Evolutionary conservation across 805 yeast species (phyloP).

Genomic region (Candida ovalis): DNA sequence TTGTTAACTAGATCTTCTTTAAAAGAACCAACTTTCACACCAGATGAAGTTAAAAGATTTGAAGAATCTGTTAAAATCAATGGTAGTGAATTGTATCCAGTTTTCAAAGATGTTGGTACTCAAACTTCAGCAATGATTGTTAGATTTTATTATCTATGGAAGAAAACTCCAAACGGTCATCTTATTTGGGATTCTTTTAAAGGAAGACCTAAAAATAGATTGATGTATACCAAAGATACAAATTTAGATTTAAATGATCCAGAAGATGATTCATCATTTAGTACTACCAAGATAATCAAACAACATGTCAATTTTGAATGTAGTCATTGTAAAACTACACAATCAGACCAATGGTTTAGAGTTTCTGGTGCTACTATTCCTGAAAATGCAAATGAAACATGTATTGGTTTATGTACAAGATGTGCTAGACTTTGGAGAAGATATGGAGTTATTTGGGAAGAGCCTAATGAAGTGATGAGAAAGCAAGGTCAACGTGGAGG

Average conservation of each 20-base stretch:
- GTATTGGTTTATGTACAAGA: slow-evolving; percentile 70
- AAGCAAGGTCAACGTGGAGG: slow-evolving; percentile 41
- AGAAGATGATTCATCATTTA: slow-evolving; percentile 71
- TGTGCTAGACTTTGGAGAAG: slow-evolving; percentile 92
- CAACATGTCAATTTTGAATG: slow-evolving; percentile 50
- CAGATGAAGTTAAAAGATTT: slow-evolving; percentile 61
- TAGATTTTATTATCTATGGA: slow-evolving; percentile 87
- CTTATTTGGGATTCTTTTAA: slow-evolving; percentile 78
- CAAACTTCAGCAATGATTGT: slow-evolving; percentile 79
- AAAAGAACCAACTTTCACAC: slow-evolving; percentile 72
- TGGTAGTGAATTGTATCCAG: slow-evolving; percentile 80
- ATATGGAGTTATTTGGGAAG: slow-evolving; percentile 84
- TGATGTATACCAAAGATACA: slow-evolving; percentile 38
- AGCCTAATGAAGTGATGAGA: slow-evolving; percentile 62
- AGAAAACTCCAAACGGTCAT: slow-evolving; percentile 74
- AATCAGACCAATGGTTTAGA: slow-evolving; percentile 63
- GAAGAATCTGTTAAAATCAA: slow-evolving; percentile 68
- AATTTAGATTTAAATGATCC: slow-evolving; percentile 46
- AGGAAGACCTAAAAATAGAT: slow-evolving; percentile 62
- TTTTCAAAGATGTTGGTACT: slow-evolving; percentile 63
- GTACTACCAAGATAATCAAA: slow-evolving; percentile 43
- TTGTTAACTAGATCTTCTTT: slow-evolving; percentile 53
- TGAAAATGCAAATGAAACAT: slow-evolving; percentile 30
- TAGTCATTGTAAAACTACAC: slow-evolving; percentile 61
- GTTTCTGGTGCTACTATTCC: slow-evolving; percentile 57